Base-by-base conservation (phyloP, 1,284 basidiomycete genomes). In the Cronartium quercuum region DNA sequence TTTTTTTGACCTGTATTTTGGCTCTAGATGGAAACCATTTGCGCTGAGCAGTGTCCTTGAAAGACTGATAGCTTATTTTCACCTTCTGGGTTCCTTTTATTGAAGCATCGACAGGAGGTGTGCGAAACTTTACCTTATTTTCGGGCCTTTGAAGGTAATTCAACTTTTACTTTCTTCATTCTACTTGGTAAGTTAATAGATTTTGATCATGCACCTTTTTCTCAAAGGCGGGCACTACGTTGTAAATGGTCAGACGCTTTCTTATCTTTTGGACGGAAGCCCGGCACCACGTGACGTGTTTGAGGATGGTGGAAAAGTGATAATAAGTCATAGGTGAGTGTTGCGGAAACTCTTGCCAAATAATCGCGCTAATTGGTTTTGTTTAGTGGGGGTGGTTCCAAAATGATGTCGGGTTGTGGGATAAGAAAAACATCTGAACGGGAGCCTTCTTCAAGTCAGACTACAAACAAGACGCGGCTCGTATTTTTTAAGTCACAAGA, bases 341-440 rank as follows among this genome's bases (percentile, higher is more conserved):
- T 62, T 3, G 38, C 6, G 51, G 15, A 34, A 34, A 6, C 7
- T 38, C 18, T 18, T 41, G 42, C 3, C n/a, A n/a, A 35, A 44
- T 47, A 12, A 57, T 5, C 7, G 37, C 34, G n/a, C 9, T 6
- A 38, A 10, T 15, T 60, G 37, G 21, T 42, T 61, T 61, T 61
- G n/a, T 61, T 62, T 70, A 73, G 69, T 66, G 69, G 69, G 7
- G 69, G 69, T 35, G 69, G 69, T 42, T 73, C 69, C 12, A 66
- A 24, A 41, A 55, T 64, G 6, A 61, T 66, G 18, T 7, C 58
- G 10, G 18, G 29, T 29, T 24, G n/a, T 12, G 9, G 62, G 44
- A 66, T 57, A 38, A 10, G 35, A 47, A 64, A 24, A n/a, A 1
- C 47, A 35, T 41, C 63, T 42, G n/a, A 6, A 24, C 6, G 29